Percentiles rank a stretch among this genome's conserved stretches.
phyloP scores from a whole-genome alignment of 768 basidiomycete genomes.

The Rhodotorula taiwanensis region DNA sequence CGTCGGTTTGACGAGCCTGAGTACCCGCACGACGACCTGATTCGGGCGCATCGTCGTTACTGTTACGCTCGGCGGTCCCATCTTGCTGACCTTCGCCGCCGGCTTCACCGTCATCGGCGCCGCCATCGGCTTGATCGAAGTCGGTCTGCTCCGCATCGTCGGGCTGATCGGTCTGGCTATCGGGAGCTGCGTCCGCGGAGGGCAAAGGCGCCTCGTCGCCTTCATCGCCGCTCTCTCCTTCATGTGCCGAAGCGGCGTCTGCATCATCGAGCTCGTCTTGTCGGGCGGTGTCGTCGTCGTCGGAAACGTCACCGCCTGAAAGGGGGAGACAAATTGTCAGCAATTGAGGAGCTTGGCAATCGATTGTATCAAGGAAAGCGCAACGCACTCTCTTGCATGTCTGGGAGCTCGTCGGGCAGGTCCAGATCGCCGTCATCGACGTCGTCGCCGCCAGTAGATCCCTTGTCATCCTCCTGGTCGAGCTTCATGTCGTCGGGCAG shows the following conservation, averaged over 20 bases:
- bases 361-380: too few species aligned
- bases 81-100: constrained; percentile 37
- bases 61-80: constrained; percentile 11
- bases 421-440: constrained; percentile 43
- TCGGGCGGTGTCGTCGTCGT: constrained; percentile 45
- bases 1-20: constrained; percentile 1
- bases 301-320: background rate
- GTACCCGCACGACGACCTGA: constrained; percentile 21
- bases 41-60: constrained; percentile 19
- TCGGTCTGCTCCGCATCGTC: background rate
- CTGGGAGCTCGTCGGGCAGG: constrained; percentile 37
- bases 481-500: constrained; percentile 81
- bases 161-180: constrained; percentile 51
- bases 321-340: background rate
- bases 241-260: constrained; percentile 42
- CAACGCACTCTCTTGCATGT: constrained; percentile 36
- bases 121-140: constrained; percentile 30
- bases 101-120: constrained; percentile 31
- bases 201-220: constrained; percentile 64
- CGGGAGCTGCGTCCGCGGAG: constrained; percentile 60
- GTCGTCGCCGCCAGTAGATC: constrained; percentile 32
- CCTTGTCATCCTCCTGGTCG: constrained; percentile 39
- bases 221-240: constrained; percentile 35
- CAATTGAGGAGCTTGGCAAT: background rate
- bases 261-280: constrained; percentile 47